phyloP scores from a whole-genome alignment of 2,329 filamentous ascomycete genomes.

The Colletotrichum sp. region DNA sequence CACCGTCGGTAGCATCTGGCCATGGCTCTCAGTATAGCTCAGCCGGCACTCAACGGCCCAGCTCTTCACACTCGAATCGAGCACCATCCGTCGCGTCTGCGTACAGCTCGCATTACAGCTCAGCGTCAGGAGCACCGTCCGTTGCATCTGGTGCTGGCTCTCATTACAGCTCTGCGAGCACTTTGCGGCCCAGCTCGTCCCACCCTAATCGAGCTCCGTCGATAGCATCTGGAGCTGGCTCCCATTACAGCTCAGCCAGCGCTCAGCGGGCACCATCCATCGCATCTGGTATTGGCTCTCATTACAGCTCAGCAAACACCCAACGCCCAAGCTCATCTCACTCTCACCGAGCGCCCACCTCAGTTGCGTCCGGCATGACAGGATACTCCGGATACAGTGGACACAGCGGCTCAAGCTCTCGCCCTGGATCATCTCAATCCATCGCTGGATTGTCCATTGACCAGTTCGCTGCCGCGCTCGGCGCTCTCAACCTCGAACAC shows the following conservation, averaged over 20 bases:
- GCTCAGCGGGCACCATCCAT: background rate
- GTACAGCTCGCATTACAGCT: no score
- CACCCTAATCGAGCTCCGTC: background rate
- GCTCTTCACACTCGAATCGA: background rate
- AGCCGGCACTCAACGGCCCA: background rate
- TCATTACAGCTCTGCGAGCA: background rate
- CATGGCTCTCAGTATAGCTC: background rate
- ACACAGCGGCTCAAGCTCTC: background rate
- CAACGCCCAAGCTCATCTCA: background rate
- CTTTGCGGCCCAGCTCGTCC: background rate
- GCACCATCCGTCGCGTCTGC: background rate
- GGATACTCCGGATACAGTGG: background rate
- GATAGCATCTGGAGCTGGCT: background rate
- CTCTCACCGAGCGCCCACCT: background rate
- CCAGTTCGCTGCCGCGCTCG: background rate
- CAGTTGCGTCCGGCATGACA: background rate
- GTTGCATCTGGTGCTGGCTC: no score
- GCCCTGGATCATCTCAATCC: background rate
- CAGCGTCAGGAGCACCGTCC: no score
- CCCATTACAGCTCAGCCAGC: background rate
- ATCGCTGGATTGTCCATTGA: background rate
- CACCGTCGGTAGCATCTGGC: background rate
- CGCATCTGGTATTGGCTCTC: background rate
- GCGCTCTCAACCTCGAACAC: background rate
- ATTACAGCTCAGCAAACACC: background rate